Conservation (phyloP, 805 yeast genomes). For the baker's yeast (Saccharomyces cerevisiae) region DNA sequence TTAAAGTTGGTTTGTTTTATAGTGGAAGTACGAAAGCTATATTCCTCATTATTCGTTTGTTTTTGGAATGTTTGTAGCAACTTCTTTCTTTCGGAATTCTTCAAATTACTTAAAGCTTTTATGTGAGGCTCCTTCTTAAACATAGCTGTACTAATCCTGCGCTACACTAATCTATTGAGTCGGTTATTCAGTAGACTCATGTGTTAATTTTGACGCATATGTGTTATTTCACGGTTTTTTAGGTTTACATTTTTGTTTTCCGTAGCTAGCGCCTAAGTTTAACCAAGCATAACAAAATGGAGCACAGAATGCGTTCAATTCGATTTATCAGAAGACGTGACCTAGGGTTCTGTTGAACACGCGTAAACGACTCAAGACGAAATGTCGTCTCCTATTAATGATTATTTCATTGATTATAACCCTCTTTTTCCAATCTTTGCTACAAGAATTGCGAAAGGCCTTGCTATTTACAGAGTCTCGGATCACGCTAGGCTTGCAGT, state of each 20-base stretch:
- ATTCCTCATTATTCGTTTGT: conserved; percentile 28
- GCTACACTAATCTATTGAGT: not conserved
- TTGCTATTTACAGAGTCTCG: conserved; percentile 11
- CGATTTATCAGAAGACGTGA: not conserved
- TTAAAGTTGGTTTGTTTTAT: conserved; percentile 59
- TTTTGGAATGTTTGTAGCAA: conserved; percentile 37
- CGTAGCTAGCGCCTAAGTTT: not conserved
- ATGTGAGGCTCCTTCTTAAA: conserved; percentile 37
- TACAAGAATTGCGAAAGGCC: conserved; percentile 7
- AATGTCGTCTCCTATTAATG: conserved; percentile 1
- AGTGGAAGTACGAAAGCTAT: conserved; percentile 35
- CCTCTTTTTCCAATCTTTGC: conserved; percentile 13
- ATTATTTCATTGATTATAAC: conserved; percentile 9
- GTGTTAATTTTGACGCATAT: not conserved
- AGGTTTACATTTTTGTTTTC: not conserved
- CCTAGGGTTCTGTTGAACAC: not conserved
- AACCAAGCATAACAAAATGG: not conserved
- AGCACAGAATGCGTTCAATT: not conserved
- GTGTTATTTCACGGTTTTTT: not conserved
- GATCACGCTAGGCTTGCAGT: conserved; percentile 16
- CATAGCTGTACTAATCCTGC: conserved; percentile 12
- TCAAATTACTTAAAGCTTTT: conserved; percentile 71
- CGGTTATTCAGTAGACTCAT: not conserved
- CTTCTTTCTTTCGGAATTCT: conserved; percentile 63
- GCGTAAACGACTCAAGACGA: not conserved